Evolutionary conservation across 345 rosid species (phyloP), one percentile per base, ranked within the genome.

Genomic region (Dovyalis caffra): DNA sequence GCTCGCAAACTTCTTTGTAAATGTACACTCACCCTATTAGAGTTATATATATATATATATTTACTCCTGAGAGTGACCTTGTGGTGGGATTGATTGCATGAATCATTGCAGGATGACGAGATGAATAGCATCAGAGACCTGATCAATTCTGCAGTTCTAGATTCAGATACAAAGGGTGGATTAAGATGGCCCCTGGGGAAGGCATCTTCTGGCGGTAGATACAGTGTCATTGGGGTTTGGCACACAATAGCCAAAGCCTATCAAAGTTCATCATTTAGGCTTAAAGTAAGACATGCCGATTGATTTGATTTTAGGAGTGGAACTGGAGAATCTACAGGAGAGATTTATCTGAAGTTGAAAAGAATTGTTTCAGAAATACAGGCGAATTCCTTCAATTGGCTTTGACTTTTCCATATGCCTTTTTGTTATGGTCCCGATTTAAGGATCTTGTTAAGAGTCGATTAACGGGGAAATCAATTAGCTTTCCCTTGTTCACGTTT

Each of bases 151-250:
- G 91, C 90, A 20, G 78, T 86, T 69, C 18, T 88, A 75, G 94
- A 90, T 82, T 81, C 88, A 15, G 82, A 78, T 58, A 87, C 77
- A 78, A 90, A 88, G 78, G 95, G 97, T 25, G 92, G 97, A 43
- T 70, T 91, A 74, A 86, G 87, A 79, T 90, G 95, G 97, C 85
- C 87, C 8, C 10, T 83, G 33, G 88, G 85, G 58, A 83, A 83
- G 85, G 37, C 76, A 71, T 72, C 81, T 56, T 82, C 86, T 10
- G 86, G 70, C 18, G 72, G 85, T 61, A 83, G 90, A 80, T 88
- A 73, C 73, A 68, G 47, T 25, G 79, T 87, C 14, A 34, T 85
- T 64, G 92, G 83, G 57, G 84, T 76, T 57, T 84, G 87, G 86
- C 92, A 86, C 74, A 83, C 88, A 6, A 37, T 32, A 34, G 34